phyloP scores from a whole-genome alignment of 805 yeast species.

The Metschnikowia anglica region DNA sequence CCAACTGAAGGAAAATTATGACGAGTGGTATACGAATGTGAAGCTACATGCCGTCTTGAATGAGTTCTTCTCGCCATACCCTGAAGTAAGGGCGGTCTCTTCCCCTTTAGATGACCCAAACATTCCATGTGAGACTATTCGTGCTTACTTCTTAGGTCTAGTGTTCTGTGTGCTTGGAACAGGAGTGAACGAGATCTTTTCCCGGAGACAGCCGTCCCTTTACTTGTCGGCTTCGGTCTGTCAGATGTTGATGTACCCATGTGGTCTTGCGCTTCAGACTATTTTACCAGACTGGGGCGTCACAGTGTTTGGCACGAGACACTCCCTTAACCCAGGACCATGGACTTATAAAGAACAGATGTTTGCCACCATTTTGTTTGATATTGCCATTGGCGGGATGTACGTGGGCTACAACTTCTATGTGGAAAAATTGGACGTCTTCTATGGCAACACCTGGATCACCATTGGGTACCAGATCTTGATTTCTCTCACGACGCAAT shows the following conservation, averaged over 20 bases:
- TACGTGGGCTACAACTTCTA: conserved; percentile 33
- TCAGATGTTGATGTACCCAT: conserved; percentile 21
- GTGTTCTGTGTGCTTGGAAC: conserved; percentile 53
- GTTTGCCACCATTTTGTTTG: conserved; percentile 51
- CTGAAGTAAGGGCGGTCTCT: conserved; percentile 65
- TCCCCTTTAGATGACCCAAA: conserved; percentile 51
- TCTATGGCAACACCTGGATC: conserved; percentile 32
- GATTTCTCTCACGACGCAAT: conserved; percentile 26
- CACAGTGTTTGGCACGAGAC: conserved; percentile 33
- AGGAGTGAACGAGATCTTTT: conserved; percentile 58
- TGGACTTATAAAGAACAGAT: conserved; percentile 67
- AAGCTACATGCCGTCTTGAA: too few species aligned
- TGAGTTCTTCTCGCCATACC: conserved; percentile 46
- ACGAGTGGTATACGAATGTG: too few species aligned
- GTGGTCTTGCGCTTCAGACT: conserved; percentile 37
- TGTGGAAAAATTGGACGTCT: conserved; percentile 26
- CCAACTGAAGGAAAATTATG: too few species aligned
- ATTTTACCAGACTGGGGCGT: conserved; percentile 44
- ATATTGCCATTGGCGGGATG: conserved; percentile 31
- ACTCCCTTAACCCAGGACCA: conserved; percentile 59
- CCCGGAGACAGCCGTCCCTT: conserved; percentile 54
- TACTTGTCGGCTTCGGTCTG: too few species aligned
- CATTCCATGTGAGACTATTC: conserved; percentile 49
- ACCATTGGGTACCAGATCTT: conserved; percentile 27
- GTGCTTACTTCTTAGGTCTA: conserved; percentile 51